Evolutionary conservation across 192 early-diverging fungal species (phyloP).

Genomic region (Coemansia reversa): DNA sequence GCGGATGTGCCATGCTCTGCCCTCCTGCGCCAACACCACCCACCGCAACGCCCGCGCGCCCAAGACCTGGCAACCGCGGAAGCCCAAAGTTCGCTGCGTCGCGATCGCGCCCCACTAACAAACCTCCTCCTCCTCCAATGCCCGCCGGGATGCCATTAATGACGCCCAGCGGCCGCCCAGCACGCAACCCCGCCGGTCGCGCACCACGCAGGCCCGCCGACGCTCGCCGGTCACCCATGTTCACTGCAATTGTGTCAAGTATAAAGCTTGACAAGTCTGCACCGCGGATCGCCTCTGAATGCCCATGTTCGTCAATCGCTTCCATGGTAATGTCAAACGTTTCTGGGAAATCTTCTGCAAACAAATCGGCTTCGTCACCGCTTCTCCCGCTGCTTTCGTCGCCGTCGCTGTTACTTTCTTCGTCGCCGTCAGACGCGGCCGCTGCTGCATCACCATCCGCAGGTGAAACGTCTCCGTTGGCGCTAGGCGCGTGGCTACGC

Average conservation of each 20-base stretch:
- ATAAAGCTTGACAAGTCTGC: slow-evolving; percentile 25
- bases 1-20: slow-evolving; percentile 42
- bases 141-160: slow-evolving; percentile 26
- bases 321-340: slow-evolving; percentile 50
- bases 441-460: background rate
- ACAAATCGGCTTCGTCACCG: slow-evolving; percentile 38
- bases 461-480: background rate
- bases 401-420: slow-evolving; percentile 7
- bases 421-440: slow-evolving; percentile 13
- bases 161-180: slow-evolving; percentile 24
- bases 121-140: slow-evolving; percentile 5
- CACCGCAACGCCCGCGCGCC: slow-evolving; percentile 17
- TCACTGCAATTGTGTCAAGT: slow-evolving; percentile 26
- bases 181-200: slow-evolving; percentile 9
- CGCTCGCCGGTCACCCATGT: slow-evolving; percentile 11
- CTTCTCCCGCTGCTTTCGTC: slow-evolving; percentile 11
- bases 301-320: slow-evolving; percentile 27
- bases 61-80: slow-evolving; percentile 27
- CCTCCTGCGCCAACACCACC: slow-evolving; percentile 20
- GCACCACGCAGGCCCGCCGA: slow-evolving; percentile 5
- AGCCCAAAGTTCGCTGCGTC: slow-evolving; percentile 15
- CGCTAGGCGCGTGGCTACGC: slow-evolving; percentile 22
- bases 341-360: slow-evolving; percentile 26
- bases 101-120: background rate
- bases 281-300: background rate